Percentiles rank a stretch among this genome's conserved stretches.
Evolutionary conservation across 2,329 filamentous ascomycete genomes (phyloP).

Genomic region (Fusarium sp.): DNA sequence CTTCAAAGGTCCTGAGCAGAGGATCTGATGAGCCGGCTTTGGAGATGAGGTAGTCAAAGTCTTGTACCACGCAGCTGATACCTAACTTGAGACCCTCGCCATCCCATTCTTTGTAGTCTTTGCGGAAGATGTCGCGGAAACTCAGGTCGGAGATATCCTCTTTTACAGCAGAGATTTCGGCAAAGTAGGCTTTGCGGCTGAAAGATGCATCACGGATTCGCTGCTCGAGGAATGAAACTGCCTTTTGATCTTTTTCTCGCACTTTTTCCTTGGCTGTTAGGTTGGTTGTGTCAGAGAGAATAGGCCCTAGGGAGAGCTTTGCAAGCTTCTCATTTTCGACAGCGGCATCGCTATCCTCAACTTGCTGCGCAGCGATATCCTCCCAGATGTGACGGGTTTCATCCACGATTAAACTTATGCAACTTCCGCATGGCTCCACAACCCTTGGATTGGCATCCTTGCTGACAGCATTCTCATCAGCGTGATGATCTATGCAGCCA

Average conservation of each 20-base stretch:
- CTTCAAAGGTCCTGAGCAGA: slow-evolving; percentile 59
- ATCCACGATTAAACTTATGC: slow-evolving; percentile 73
- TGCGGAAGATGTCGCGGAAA: slow-evolving; percentile 74
- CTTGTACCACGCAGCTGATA: slow-evolving; percentile 71
- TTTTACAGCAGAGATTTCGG: slow-evolving; percentile 70
- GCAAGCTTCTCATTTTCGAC: slow-evolving; percentile 67
- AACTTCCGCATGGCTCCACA: slow-evolving; percentile 75
- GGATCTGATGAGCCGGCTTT: slow-evolving; percentile 58
- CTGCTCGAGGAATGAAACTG: slow-evolving; percentile 67
- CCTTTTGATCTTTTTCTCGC: slow-evolving; percentile 66
- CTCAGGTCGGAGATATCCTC: slow-evolving; percentile 69
- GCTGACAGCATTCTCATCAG: slow-evolving; percentile 69
- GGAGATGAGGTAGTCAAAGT: slow-evolving; percentile 66
- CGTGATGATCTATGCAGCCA: slow-evolving; percentile 82
- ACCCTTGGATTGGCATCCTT: slow-evolving; percentile 63
- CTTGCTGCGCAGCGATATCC: slow-evolving; percentile 47
- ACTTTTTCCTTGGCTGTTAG: slow-evolving; percentile 71
- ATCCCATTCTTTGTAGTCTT: slow-evolving; percentile 86
- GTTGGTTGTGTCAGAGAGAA: slow-evolving; percentile 77
- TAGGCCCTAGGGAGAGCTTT: slow-evolving; percentile 71
- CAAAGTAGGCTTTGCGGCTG: slow-evolving; percentile 64
- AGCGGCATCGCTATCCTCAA: slow-evolving; percentile 37
- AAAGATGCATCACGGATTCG: slow-evolving; percentile 56
- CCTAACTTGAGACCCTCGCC: slow-evolving; percentile 67
- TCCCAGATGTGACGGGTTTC: slow-evolving; percentile 68